Conservation (phyloP, 1,139 yeast genomes). For the Geotrichum klebahnii region DNA sequence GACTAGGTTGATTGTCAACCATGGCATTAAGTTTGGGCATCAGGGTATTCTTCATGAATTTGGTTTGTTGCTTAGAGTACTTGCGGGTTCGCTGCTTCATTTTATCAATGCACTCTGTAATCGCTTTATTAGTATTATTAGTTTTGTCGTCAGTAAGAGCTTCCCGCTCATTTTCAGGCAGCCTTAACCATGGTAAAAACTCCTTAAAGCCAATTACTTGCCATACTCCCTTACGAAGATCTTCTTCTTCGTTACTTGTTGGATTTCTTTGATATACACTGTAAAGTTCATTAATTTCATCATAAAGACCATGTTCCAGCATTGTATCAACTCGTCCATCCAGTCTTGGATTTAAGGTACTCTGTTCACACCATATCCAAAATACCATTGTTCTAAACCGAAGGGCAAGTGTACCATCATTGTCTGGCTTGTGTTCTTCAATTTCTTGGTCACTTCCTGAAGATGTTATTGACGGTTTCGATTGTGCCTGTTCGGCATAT, state of each 20-base stretch:
- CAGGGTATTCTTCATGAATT: slow-evolving; percentile 79
- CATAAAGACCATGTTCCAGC: slow-evolving; percentile 56
- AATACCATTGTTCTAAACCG: slow-evolving; percentile 66
- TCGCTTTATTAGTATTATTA: slow-evolving; percentile 23
- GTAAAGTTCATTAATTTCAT: slow-evolving; percentile 61
- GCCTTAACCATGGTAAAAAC: slow-evolving; percentile 69
- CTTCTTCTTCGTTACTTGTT: slow-evolving; percentile 34
- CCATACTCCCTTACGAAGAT: slow-evolving; percentile 71
- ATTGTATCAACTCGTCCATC: slow-evolving; percentile 79
- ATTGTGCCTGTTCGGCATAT: slow-evolving; percentile 55
- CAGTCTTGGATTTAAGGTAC: slow-evolving; percentile 55
- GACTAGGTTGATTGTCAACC: slow-evolving; percentile 40
- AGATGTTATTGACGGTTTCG: neutral
- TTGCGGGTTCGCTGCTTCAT: slow-evolving; percentile 85
- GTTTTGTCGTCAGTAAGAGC: slow-evolving; percentile 24
- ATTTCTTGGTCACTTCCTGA: too few species aligned
- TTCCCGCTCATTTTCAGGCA: slow-evolving; percentile 29
- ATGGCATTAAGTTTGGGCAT: slow-evolving; percentile 47
- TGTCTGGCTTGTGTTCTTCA: slow-evolving; percentile 9
- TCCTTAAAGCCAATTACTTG: slow-evolving; percentile 96
- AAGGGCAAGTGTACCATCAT: slow-evolving; percentile 38
- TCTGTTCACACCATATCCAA: slow-evolving; percentile 79
- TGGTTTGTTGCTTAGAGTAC: slow-evolving; percentile 85
- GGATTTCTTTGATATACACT: slow-evolving; percentile 24
- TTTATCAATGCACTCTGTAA: slow-evolving; percentile 53